These are phyloP conservation scores for Teunomyces kruisii DNA, from an alignment of 805 yeast genomes.

Conservation along the genomic window DNA sequence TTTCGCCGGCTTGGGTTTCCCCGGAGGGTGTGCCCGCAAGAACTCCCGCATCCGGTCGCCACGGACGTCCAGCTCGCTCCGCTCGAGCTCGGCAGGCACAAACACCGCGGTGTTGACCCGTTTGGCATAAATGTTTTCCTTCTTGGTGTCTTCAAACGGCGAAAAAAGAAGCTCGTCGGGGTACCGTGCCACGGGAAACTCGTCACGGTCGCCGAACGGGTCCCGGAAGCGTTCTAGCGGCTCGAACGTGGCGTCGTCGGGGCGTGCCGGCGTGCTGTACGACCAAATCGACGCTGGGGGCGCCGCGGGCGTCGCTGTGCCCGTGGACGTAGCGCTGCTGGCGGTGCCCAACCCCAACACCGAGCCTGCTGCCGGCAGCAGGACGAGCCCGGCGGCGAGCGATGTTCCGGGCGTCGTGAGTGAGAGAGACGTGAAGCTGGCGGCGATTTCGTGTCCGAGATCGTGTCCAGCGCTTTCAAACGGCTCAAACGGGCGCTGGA, in stretches of 20 bases:
- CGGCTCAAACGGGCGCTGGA: not conserved
- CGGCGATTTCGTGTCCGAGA: not conserved
- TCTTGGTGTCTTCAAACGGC: not conserved
- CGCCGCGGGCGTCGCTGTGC: constrained; percentile 10
- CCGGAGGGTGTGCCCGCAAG: not conserved
- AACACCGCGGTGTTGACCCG: constrained; percentile 18
- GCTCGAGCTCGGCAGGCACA: constrained; percentile 10
- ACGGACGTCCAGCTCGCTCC: not conserved
- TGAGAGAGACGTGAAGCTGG: not conserved
- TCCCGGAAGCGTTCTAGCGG: not conserved
- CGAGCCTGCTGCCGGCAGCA: not conserved
- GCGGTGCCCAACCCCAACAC: constrained; percentile 2
- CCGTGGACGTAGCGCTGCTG: constrained; percentile 7
- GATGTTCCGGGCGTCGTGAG: not conserved
- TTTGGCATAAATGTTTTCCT: constrained; percentile 13
- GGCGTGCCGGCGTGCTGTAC: constrained; percentile 4
- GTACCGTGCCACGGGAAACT: not conserved
- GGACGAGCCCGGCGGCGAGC: not conserved
- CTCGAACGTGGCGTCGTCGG: not conserved
- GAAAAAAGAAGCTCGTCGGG: not conserved
- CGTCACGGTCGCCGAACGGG: not conserved
- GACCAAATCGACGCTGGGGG: constrained; percentile 11
- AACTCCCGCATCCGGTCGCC: constrained; percentile 1
- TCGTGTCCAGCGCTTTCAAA: not conserved
- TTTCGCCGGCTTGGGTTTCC: not conserved